Conservation (phyloP, 176 grass and related monocot genomes). For the Elymus sibiricus region DNA sequence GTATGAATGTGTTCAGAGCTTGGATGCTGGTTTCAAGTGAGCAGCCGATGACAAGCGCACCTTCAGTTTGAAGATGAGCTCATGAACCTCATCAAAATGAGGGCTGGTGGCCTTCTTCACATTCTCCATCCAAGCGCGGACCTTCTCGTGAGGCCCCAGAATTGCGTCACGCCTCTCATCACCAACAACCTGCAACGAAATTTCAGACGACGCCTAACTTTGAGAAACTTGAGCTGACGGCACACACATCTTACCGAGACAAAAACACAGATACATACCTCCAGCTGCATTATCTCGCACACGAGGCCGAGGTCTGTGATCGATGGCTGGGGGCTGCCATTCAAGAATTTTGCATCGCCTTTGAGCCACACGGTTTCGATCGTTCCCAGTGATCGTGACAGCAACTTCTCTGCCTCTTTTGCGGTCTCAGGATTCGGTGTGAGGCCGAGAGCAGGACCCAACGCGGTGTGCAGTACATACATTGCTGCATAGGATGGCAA, state of each 20-base stretch:
- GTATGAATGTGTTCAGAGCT: constrained; percentile 25
- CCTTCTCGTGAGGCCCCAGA: constrained; percentile 51
- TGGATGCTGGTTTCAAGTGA: constrained; percentile 23
- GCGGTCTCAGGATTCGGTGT: constrained; percentile 49
- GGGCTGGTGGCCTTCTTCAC: constrained; percentile 77
- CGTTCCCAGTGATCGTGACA: constrained; percentile 41
- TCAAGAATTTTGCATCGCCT: constrained; percentile 64
- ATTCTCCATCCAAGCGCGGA: constrained; percentile 74
- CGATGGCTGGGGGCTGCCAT: constrained; percentile 60
- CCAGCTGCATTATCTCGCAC: constrained; percentile 90
- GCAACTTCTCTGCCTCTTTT: constrained; percentile 59
- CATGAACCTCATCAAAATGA: constrained; percentile 67
- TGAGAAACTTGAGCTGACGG: neutral
- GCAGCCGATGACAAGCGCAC: neutral
- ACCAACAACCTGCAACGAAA: constrained; percentile 43
- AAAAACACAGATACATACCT: constrained; percentile 41
- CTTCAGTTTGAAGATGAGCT: constrained; percentile 50
- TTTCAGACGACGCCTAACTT: no score
- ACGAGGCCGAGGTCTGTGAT: constrained; percentile 90
- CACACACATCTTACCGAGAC: neutral
- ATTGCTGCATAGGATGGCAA: constrained; percentile 33
- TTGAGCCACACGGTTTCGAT: constrained; percentile 74
- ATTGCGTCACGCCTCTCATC: constrained; percentile 39
- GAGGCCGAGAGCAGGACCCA: constrained; percentile 62
- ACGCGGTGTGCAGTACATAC: constrained; percentile 40